Evolutionary conservation across 164 flowering plant genomes (phyloP).

Genomic region (Aristolochia californica): DNA sequence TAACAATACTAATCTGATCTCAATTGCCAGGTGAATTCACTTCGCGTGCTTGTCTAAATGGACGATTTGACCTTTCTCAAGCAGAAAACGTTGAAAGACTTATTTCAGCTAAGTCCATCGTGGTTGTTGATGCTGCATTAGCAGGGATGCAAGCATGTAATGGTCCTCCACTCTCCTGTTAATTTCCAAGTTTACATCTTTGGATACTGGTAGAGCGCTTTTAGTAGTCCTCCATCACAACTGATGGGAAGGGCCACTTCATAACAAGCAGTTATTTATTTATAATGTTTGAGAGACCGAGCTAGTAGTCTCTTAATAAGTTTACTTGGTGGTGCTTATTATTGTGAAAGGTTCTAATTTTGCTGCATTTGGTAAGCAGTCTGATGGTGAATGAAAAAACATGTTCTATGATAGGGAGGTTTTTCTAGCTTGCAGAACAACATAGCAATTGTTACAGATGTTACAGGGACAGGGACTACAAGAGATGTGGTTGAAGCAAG

Average conservation of each 20-base stretch:
- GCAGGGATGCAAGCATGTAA: conserved; percentile 79
- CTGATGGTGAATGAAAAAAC: too few species aligned
- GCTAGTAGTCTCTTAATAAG: too few species aligned
- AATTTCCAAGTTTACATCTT: too few species aligned
- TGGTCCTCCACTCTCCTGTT: background rate
- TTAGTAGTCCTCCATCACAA: too few species aligned
- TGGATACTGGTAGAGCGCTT: too few species aligned
- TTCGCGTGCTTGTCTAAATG: conserved; percentile 88
- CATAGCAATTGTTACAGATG: conserved; percentile 90
- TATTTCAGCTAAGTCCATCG: conserved; percentile 70
- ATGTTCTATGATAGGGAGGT: too few species aligned
- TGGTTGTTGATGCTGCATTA: conserved; percentile 89
- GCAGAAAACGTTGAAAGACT: conserved; percentile 83
- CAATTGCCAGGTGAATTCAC: conserved; percentile 77
- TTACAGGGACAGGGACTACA: conserved; percentile 97
- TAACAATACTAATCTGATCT: background rate
- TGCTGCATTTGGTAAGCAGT: too few species aligned
- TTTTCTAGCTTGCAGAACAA: conserved; percentile 88
- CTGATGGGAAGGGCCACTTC: too few species aligned
- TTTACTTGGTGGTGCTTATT: too few species aligned
- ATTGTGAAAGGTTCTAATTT: too few species aligned
- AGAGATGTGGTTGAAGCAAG: conserved; percentile 90
- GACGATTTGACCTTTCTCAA: conserved; percentile 94
- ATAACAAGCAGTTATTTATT: too few species aligned
- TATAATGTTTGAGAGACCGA: too few species aligned